Conservation (phyloP, 2,329 filamentous ascomycete species). For the Zasmidium citrigriseum region DNA sequence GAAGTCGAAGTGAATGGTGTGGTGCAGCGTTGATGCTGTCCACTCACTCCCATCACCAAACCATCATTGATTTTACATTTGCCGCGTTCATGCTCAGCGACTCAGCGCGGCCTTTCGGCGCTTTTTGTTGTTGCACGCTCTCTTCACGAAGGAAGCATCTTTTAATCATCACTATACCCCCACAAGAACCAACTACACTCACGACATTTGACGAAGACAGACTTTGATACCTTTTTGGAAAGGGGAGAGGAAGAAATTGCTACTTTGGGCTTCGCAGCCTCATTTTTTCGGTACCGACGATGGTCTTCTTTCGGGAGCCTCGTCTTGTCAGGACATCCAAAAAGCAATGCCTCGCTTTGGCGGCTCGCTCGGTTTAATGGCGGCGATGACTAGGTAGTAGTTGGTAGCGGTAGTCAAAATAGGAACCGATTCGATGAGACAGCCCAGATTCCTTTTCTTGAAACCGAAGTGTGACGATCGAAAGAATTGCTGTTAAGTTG, state of each 20-base stretch:
- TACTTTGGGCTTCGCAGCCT: neutral
- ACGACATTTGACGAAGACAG: too few species aligned
- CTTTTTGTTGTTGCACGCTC: neutral
- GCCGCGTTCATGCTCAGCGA: neutral
- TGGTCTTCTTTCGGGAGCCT: too few species aligned
- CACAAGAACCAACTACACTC: too few species aligned
- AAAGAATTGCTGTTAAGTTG: too few species aligned
- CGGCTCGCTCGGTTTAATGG: neutral
- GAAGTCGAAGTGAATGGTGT: slow-evolving; percentile 77
- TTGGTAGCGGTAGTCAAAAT: slow-evolving; percentile 4
- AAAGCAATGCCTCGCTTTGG: neutral
- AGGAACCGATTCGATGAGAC: slow-evolving; percentile 7
- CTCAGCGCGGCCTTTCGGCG: neutral
- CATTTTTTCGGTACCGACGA: neutral
- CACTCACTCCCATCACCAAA: neutral
- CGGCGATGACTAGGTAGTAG: neutral
- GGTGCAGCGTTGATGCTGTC: slow-evolving; percentile 10
- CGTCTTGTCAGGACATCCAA: too few species aligned
- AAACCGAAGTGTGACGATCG: neutral
- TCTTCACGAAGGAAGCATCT: neutral
- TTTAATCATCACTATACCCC: neutral
- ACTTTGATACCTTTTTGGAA: too few species aligned
- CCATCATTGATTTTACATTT: neutral
- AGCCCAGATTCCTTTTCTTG: neutral
- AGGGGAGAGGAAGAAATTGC: too few species aligned